Base-by-base conservation (phyloP, 805 yeast genomes). In the Kodamaea kakaduensis region DNA sequence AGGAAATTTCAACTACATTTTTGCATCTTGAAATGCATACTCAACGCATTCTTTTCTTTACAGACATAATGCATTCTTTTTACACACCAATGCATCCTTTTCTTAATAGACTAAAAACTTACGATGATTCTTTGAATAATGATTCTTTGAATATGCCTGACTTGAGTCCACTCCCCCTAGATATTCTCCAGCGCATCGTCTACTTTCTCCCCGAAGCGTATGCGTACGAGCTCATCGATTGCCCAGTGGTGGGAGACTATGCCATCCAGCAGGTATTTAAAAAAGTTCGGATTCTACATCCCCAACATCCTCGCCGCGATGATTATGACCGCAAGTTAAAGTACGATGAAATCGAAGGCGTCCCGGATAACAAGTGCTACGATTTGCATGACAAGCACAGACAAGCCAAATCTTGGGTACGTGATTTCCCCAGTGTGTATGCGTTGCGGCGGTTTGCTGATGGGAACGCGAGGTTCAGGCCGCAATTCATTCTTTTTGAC, bases 381-480 rank as follows among this genome's bases (percentile, higher is more conserved):
- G n/a, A n/a, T n/a, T n/a, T n/a, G n/a, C n/a, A n/a, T n/a, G n/a
- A n/a, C n/a, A n/a, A n/a, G n/a, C n/a, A n/a, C n/a, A n/a, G n/a
- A n/a, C n/a, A n/a, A n/a, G n/a, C n/a, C n/a, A n/a, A n/a, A n/a
- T n/a, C n/a, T n/a, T n/a, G n/a, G n/a, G n/a, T n/a, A n/a, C n/a
- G n/a, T n/a, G 4, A 25, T 10, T 25, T 25, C n/a, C 4, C 17
- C 29, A 26, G 12, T 14, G 29, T 26, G 5, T 26, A 26, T 10
- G 29, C 19, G 19, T 26, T 6, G 12, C 29, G 29, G n/a, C 15
- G 29, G 12, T 26, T 26, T 26, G 12, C 17, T 6, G 29, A 26
- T 9, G 12, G 4, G 6, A 26, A 26, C 12, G 9, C 5, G 5
- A 26, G 19, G 19, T 26, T 15, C 12, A 19, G 15, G 6, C 29